Percentiles rank a stretch among this genome's conserved stretches.
Conservation (phyloP, 2,329 filamentous ascomycete species). For the Hypoxylon rubiginosum region DNA sequence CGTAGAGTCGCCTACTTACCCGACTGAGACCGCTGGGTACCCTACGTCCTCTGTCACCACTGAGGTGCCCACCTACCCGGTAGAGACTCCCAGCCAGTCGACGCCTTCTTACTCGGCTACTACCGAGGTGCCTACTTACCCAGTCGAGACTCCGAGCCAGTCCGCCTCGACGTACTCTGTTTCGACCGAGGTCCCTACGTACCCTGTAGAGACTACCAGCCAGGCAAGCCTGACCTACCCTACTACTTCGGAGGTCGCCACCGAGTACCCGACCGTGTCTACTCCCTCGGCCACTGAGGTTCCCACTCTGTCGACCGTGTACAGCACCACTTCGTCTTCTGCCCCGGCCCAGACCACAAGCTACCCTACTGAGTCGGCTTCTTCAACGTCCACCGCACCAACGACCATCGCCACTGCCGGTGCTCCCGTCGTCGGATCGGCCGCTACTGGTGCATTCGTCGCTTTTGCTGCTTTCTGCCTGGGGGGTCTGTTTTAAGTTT, state of each 20-base stretch:
- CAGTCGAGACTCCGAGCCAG: constrained; percentile 3
- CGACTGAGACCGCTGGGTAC: constrained; percentile 15
- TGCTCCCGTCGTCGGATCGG: constrained; percentile 36
- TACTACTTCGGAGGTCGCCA: not conserved
- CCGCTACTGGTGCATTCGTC: constrained; percentile 43
- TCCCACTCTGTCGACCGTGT: constrained; percentile 35
- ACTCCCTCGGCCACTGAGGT: constrained; percentile 1
- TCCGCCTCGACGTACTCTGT: constrained; percentile 3
- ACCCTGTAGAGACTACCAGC: constrained; percentile 24
- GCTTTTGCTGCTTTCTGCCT: constrained; percentile 45
- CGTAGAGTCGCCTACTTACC: not conserved
- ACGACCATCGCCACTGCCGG: constrained; percentile 41
- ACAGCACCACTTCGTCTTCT: constrained; percentile 62
- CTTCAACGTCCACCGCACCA: constrained; percentile 23
- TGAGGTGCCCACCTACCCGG: constrained; percentile 15
- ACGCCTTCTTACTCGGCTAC: constrained; percentile 14
- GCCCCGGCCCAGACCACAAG: constrained; percentile 66
- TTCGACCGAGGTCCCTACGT: constrained; percentile 13
- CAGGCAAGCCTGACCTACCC: constrained; percentile 4
- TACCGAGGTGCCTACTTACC: constrained; percentile 5
- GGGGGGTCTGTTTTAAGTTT: constrained; percentile 42
- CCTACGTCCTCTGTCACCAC: constrained; percentile 7
- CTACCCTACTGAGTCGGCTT: constrained; percentile 23
- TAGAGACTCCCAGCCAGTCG: constrained; percentile 16
- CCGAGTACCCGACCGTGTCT: no score